Base-by-base conservation (phyloP, 192 early-diverging fungal species). In the Backusella macrospora region DNA sequence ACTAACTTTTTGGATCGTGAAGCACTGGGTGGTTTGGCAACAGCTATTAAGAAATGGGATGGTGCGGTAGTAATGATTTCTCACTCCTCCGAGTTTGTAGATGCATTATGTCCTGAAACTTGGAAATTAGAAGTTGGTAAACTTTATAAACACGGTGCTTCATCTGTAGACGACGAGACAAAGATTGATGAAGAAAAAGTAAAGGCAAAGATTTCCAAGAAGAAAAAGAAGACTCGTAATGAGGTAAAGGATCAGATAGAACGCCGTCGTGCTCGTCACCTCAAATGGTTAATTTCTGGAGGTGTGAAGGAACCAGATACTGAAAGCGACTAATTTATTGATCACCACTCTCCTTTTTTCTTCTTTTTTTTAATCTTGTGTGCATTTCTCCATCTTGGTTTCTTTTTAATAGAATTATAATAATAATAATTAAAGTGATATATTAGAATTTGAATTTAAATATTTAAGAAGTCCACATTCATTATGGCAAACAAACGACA, bases 11-110 rank as follows among this genome's bases (percentile, higher is more conserved):
- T 92, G 76, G 92, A 94, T 81, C 90, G 91, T 75, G 92, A 94
- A 71, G 85, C 91, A 12, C 83, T 92, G 37, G 92, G 89, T 79
- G 91, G 86, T 18, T 80, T 94, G 67, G 92, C 91, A 16, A 88
- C 84, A 44, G 91, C 91, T 43, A 92, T 94, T 78, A 84, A 85
- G 37, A 86, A 87, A 23, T 94, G 86, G 82, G 89, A 87, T 65
- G 91, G 92, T 65, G 91, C 89, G 74, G 90, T 94, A 45, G 85
- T 94, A 59, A 90, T 94, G 84, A 92, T 94, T 81, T 92, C 92
- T 65, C 92, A 94, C 87, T 89, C 87, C 74, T 79, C 83, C 62
- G 91, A 94, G 76, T 94, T 94, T 81, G 84, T 91, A 43, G 76
- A 73, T 34, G 88, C 89, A 38, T 74, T 92, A 38, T 92, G 90